Percentiles rank a stretch among this genome's conserved stretches.
phyloP scores from a whole-genome alignment of 495 filamentous ascomycete genomes.

The Trichoderma orchidacearum region DNA sequence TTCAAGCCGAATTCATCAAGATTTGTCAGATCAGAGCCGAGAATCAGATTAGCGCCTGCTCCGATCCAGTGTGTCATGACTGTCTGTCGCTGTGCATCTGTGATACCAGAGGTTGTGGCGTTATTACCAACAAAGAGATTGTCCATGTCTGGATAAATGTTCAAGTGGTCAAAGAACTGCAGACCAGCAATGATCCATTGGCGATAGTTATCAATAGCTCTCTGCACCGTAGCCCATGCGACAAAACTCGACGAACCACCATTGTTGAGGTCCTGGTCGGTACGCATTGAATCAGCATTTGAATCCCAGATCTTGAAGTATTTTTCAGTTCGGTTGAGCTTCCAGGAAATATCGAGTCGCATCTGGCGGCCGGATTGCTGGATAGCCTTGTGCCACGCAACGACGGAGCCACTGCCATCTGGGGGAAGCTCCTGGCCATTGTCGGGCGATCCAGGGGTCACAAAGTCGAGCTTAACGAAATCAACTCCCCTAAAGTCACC shows the following conservation, averaged over 20 bases:
- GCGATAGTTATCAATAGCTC: slow-evolving; percentile 18
- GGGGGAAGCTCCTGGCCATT: slow-evolving; percentile 1
- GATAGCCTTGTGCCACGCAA: slow-evolving; percentile 11
- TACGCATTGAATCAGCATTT: slow-evolving; percentile 15
- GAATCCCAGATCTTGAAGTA: slow-evolving; percentile 13
- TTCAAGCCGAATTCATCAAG: slow-evolving; percentile 11
- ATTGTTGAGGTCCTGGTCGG: slow-evolving; percentile 16
- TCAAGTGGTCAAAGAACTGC: slow-evolving; percentile 8
- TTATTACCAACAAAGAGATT: slow-evolving; percentile 14
- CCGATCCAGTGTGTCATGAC: slow-evolving; percentile 18
- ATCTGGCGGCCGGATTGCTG: slow-evolving; percentile 11
- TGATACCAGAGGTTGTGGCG: slow-evolving; percentile 10
- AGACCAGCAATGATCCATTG: slow-evolving; percentile 11
- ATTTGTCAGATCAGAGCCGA: slow-evolving; percentile 15
- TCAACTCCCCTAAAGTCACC: slow-evolving; percentile 7
- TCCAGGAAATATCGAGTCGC: slow-evolving; percentile 18
- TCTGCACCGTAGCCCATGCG: slow-evolving; percentile 11
- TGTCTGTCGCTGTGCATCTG: slow-evolving; percentile 11
- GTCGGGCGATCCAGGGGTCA: slow-evolving; percentile 13
- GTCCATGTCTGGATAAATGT: slow-evolving; percentile 18
- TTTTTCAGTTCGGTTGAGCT: slow-evolving; percentile 12
- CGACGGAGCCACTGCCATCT: slow-evolving; percentile 9
- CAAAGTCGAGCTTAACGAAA: slow-evolving; percentile 17
- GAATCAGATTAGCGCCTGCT: slow-evolving; percentile 17
- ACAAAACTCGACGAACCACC: slow-evolving; percentile 7